Evolutionary conservation across 805 yeast species (phyloP), one percentile per base, ranked within the genome.

Genomic region (Wickerhamomyces bovis): DNA sequence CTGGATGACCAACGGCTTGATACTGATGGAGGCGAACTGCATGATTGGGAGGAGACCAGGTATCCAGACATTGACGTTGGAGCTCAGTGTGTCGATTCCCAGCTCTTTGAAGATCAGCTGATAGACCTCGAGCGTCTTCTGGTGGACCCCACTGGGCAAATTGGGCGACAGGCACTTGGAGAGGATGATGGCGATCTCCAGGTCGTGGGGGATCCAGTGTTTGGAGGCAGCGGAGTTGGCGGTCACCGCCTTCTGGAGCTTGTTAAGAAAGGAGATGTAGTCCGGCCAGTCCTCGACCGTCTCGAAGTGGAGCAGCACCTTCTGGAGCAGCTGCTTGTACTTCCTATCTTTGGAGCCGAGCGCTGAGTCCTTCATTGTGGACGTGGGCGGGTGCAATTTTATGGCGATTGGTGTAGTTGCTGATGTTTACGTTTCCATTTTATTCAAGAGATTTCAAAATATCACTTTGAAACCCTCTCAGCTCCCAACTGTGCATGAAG

Each of bases 281-380:
- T 94, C 99, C 13, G 99, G 98, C 99, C 99, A 94, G 69, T 94
- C 99, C 28, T 81, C 85, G 2, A 89, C 84, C 2, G 85, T 68
- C 44, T 88, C 96, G 68, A 92, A 92, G 18, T 78, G 72, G 7
- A 77, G 73, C 20, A 94, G 69, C 0, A 94, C 87, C 53, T 82
- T 77, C 44, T 85, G 92, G 12, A 92, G 75, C 47, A 75, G 80
- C n/a, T 77, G 71, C 19, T 72, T 68, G 58, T 81, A 84, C 49
- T 85, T 80, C 67, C 78, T 84, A 59, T 85, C 90, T 56, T 81
- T 80, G 1, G 89, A 66, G 44, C 74, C 76, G 57, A 77, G 53
- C 22, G 42, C 20, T 3, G 21, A n/a, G 22, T 19, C 23, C 39
- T 36, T 20, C 39, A 36, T 20, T 8, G 13, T 36, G 38, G 19